Conservation (phyloP, 208 protist species). For the Perkinsela sp. region DNA sequence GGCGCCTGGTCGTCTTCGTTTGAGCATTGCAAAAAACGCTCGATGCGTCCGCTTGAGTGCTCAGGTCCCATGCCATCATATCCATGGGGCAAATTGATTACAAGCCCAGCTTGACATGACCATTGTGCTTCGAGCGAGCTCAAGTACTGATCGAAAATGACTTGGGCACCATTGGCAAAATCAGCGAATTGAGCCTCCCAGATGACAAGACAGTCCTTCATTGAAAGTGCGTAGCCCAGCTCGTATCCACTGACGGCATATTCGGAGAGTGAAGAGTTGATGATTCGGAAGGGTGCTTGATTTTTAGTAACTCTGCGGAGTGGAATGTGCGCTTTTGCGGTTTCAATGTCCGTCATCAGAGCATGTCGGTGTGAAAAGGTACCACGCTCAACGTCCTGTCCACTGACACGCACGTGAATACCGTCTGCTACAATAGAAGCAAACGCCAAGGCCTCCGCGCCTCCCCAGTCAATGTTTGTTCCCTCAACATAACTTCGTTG, state of each 20-base stretch:
- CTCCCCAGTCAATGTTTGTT: slow-evolving; percentile 69
- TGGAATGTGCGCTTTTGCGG: slow-evolving; percentile 48
- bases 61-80: slow-evolving; percentile 88
- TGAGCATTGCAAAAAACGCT: slow-evolving; percentile 85
- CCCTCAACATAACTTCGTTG: slow-evolving; percentile 49
- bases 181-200: slow-evolving; percentile 99
- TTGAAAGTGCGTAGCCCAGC: slow-evolving; percentile 76
- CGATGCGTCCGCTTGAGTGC: slow-evolving; percentile 83
- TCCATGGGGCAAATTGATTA: slow-evolving; percentile 89
- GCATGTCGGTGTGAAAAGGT: slow-evolving; percentile 93
- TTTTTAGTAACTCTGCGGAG: slow-evolving; percentile 12
- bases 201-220: slow-evolving; percentile 71
- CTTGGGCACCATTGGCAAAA: slow-evolving; percentile 92
- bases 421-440: slow-evolving; percentile 69
- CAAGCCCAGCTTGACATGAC: slow-evolving; percentile 65
- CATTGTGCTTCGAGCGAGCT: slow-evolving; percentile 80
- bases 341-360: slow-evolving; percentile 74
- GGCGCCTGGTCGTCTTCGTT: slow-evolving; percentile 50
- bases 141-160: slow-evolving; percentile 91
- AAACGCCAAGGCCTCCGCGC: slow-evolving; percentile 76
- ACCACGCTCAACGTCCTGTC: slow-evolving; percentile 90
- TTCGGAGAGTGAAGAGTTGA: slow-evolving; percentile 83
- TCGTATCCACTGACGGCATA: slow-evolving; percentile 87
- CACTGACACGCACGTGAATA: slow-evolving; percentile 64
- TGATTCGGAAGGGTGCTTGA: slow-evolving; percentile 57